Conservation (phyloP, 2,329 filamentous ascomycete genomes). For the Clarireedia homoeocarpa region DNA sequence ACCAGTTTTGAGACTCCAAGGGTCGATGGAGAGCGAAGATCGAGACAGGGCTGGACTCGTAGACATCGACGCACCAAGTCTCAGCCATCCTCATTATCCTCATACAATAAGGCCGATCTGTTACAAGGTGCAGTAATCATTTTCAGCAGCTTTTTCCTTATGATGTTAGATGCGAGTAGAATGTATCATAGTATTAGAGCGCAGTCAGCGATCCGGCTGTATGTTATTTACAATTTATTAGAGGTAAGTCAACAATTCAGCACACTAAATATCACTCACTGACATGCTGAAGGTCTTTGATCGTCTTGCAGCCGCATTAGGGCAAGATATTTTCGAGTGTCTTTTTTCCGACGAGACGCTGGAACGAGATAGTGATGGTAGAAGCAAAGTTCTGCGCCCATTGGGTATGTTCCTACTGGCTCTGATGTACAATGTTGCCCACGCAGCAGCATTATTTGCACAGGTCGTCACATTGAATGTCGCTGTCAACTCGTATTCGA, state of each 20-base stretch:
- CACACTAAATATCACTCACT: conserved; percentile 44
- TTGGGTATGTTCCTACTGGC: conserved; percentile 87
- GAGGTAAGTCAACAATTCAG: conserved; percentile 45
- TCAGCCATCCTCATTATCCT: conserved; percentile 73
- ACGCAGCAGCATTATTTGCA: conserved; percentile 86
- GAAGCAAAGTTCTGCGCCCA: conserved; percentile 83
- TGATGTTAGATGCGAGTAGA: conserved; percentile 87
- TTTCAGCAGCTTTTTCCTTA: conserved; percentile 74
- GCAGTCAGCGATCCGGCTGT: conserved; percentile 94
- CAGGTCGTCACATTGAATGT: conserved; percentile 98
- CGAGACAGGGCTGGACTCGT: conserved; percentile 25
- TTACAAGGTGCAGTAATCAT: conserved; percentile 86
- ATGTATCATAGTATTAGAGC: conserved; percentile 98
- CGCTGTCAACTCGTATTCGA: conserved; percentile 96
- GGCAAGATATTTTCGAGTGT: conserved; percentile 93
- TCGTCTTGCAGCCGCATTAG: conserved; percentile 79
- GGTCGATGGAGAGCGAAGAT: conserved; percentile 20
- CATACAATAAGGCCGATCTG: conserved; percentile 91
- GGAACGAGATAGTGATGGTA: conserved; percentile 77
- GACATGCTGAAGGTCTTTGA: conserved; percentile 88
- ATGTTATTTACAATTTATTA: conserved; percentile 97
- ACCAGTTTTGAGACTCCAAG: conserved; percentile 16
- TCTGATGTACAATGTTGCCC: conserved; percentile 77
- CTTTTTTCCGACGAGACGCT: conserved; percentile 90
- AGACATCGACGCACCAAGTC: conserved; percentile 72